A percentile compares a stretch with the other conserved stretches of the same genome.
phyloP scores from a whole-genome alignment of 768 basidiomycete species.

The Mycena albidolilacea region DNA sequence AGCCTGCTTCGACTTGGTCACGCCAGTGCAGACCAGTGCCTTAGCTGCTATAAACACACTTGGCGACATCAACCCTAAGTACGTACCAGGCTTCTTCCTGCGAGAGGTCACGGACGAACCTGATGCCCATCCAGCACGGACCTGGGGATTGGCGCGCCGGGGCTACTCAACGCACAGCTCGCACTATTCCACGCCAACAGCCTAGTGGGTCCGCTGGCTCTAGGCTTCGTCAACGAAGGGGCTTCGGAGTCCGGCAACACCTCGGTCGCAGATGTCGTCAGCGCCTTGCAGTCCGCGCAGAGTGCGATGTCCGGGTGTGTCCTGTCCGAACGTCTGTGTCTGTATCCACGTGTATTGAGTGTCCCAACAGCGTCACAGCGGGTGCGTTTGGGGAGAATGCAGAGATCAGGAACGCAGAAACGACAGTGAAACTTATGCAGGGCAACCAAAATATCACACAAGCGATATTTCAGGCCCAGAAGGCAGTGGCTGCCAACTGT shows the following conservation, averaged over 20 bases:
- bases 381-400: constrained; percentile 1
- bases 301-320: constrained; percentile 5
- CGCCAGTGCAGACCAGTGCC: neutral
- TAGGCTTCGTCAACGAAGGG: constrained; percentile 2
- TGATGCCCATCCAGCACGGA: constrained; percentile 7
- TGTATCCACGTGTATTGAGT: constrained; percentile 2
- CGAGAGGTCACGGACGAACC: constrained; percentile 4
- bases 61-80: neutral
- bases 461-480: constrained; percentile 2
- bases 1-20: constrained; percentile 1
- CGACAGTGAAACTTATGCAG: constrained; percentile 6
- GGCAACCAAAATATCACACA: constrained; percentile 6
- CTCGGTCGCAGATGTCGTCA: constrained; percentile 2
- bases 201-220: constrained; percentile 1
- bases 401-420: constrained; percentile 3
- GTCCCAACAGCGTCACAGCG: constrained; percentile 6
- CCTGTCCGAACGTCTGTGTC: constrained; percentile 7
- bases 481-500: constrained; percentile 4
- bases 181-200: neutral
- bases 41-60: constrained; percentile 1
- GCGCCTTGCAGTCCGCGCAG: constrained; percentile 5
- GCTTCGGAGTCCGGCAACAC: constrained; percentile 1
- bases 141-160: constrained; percentile 6
- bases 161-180: constrained; percentile 1
- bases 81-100: neutral